These are phyloP conservation scores for Candida sp. DNA, from an alignment of 1,139 yeast species.

Conservation along the genomic window DNA sequence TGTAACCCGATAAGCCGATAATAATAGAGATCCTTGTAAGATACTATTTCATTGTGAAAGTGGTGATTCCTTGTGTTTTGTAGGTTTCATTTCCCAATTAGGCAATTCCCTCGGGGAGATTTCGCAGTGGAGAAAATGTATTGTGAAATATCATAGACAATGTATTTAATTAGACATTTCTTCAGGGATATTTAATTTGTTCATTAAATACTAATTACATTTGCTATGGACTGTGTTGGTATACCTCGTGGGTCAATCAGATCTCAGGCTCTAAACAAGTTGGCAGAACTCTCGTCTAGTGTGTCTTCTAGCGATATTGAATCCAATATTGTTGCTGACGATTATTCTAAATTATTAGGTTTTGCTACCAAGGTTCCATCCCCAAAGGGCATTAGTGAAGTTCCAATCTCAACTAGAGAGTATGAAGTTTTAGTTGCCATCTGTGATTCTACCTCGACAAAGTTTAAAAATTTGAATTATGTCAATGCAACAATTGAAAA, in stretches of 20 bases:
- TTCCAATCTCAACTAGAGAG: conserved; percentile 53
- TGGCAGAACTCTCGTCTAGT: conserved; percentile 25
- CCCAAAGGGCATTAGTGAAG: conserved; percentile 15
- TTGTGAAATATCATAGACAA: neutral
- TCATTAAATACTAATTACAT: neutral
- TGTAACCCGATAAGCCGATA: too few relatives aligned
- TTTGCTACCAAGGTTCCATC: conserved; percentile 14
- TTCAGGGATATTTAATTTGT: neutral
- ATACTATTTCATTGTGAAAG: neutral
- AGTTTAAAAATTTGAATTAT: conserved; percentile 38
- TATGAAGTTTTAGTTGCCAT: conserved; percentile 71
- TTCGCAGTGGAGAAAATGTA: neutral
- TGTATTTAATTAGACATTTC: neutral
- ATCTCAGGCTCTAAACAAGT: conserved; percentile 55
- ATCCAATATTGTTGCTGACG: conserved; percentile 10
- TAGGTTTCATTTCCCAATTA: neutral
- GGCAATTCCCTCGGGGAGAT: neutral
- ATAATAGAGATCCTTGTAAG: too few relatives aligned
- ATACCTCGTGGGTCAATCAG: conserved; percentile 47
- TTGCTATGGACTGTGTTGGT: conserved; percentile 37
- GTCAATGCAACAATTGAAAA: conserved; percentile 52
- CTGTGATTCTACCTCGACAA: conserved; percentile 47
- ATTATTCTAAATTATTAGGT: conserved; percentile 22
- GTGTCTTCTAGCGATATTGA: conserved; percentile 2
- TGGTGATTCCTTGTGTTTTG: neutral